Conservation (phyloP, 495 filamentous ascomycete genomes). For the Xylaria palmicola region DNA sequence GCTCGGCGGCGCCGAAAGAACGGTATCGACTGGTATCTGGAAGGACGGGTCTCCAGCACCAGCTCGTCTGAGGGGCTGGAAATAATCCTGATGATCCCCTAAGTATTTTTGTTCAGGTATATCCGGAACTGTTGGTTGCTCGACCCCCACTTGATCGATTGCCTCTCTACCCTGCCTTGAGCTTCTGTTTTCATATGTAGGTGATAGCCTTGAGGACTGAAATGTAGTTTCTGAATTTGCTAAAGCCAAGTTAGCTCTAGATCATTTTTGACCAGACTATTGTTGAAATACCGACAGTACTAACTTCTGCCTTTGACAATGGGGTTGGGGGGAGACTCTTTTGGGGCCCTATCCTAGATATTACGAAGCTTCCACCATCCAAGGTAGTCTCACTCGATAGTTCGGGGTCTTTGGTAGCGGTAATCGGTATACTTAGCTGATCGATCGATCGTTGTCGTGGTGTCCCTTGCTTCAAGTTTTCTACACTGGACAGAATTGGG, state of each 20-base stretch:
- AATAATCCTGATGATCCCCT: not conserved
- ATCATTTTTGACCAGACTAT: too few relatives aligned
- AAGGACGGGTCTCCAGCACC: not conserved
- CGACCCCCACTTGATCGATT: not conserved
- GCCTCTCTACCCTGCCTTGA: not conserved
- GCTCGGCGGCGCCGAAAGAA: not conserved
- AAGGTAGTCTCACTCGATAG: not conserved
- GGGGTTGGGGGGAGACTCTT: not conserved
- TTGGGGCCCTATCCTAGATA: not conserved
- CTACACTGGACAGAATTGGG: not conserved
- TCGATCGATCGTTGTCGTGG: not conserved
- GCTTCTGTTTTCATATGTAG: slow-evolving; percentile 3
- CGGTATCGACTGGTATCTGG: not conserved
- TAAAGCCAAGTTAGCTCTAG: not conserved
- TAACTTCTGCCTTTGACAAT: not conserved
- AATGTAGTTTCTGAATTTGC: not conserved
- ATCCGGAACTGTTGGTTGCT: slow-evolving; percentile 6
- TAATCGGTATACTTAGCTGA: not conserved
- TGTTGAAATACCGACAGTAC: slow-evolving; percentile 16
- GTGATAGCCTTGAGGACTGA: slow-evolving; percentile 7
- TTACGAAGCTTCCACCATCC: not conserved
- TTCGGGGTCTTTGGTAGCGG: not conserved
- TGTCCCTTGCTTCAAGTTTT: not conserved
- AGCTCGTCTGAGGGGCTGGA: not conserved
- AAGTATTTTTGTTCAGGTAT: not conserved